Conservation (phyloP, 2,329 filamentous ascomycete genomes). For the Monilinia aucupariae region DNA sequence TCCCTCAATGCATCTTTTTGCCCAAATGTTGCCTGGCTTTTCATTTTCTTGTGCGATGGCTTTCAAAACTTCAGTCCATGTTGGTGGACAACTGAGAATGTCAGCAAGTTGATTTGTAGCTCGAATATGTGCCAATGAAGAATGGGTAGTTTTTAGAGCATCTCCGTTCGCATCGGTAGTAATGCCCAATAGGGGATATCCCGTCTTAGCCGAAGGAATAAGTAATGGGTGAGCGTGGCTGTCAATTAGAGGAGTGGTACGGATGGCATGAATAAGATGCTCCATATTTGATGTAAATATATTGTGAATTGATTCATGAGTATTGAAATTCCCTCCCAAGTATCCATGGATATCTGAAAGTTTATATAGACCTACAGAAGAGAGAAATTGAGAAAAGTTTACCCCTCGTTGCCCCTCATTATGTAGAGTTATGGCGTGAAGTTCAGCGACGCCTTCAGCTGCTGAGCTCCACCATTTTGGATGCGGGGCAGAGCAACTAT, state of each 20-base stretch:
- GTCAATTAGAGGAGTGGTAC: slow-evolving; percentile 61
- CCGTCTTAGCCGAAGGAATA: slow-evolving; percentile 43
- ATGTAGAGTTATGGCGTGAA: neutral
- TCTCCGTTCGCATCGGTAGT: slow-evolving; percentile 67
- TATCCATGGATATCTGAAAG: neutral
- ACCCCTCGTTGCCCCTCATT: slow-evolving; percentile 5
- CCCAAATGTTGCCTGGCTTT: slow-evolving; percentile 47
- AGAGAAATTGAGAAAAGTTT: neutral
- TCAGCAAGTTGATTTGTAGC: slow-evolving; percentile 62
- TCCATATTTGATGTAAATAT: neutral
- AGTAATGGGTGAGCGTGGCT: slow-evolving; percentile 68
- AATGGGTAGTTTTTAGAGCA: slow-evolving; percentile 56
- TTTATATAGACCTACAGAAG: neutral
- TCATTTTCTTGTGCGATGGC: slow-evolving; percentile 26
- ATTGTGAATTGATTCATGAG: neutral
- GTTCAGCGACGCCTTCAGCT: neutral
- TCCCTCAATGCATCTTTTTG: slow-evolving; percentile 60
- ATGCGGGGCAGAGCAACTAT: neutral
- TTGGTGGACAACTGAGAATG: slow-evolving; percentile 58
- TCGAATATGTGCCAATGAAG: slow-evolving; percentile 63
- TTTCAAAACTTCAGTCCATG: slow-evolving; percentile 49
- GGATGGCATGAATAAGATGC: slow-evolving; percentile 39
- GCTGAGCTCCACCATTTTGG: neutral
- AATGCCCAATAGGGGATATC: slow-evolving; percentile 52
- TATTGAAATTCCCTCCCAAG: neutral